These are phyloP conservation scores for Cnidoscolus chayamansa DNA, from an alignment of 441 rosid genomes.

Conservation along the genomic window DNA sequence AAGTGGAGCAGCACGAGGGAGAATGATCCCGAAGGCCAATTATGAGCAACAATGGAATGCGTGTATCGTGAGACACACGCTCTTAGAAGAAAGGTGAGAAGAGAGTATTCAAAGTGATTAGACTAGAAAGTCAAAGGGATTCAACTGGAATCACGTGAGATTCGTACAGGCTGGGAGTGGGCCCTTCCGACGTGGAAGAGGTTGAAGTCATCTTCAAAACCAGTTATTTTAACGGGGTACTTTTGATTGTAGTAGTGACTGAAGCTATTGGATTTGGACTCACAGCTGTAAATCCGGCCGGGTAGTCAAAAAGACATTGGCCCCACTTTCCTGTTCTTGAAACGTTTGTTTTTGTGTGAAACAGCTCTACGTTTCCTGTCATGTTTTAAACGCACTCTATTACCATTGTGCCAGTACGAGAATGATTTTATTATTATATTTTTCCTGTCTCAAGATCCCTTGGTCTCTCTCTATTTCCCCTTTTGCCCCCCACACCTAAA, in stretches of 20 bases:
- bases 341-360: constrained; percentile 38
- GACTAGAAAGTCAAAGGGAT: constrained; percentile 39
- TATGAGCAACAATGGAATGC: background rate
- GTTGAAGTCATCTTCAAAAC: constrained; percentile 33
- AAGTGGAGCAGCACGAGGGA: no score
- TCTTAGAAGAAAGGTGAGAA: constrained; percentile 6
- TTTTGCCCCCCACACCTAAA: constrained; percentile 17
- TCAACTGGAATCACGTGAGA: constrained; percentile 54
- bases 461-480: constrained; percentile 7
- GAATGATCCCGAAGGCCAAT: no score
- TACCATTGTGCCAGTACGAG: constrained; percentile 20
- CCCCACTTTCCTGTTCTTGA: constrained; percentile 37
- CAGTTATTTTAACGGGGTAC: constrained; percentile 8
- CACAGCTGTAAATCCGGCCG: constrained; percentile 38
- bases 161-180: constrained; percentile 62
- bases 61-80: constrained; percentile 23
- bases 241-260: background rate
- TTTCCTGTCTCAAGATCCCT: background rate
- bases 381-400: constrained; percentile 45
- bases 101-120: background rate
- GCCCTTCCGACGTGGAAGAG: constrained; percentile 37
- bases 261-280: constrained; percentile 33
- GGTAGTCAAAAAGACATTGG: constrained; percentile 27
- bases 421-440: constrained; percentile 26
- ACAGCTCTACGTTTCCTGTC: constrained; percentile 48